Percentiles rank a stretch among this genome's conserved stretches.
phyloP scores from a whole-genome alignment of 176 grass and related monocot species.

The Juncus effusus region DNA sequence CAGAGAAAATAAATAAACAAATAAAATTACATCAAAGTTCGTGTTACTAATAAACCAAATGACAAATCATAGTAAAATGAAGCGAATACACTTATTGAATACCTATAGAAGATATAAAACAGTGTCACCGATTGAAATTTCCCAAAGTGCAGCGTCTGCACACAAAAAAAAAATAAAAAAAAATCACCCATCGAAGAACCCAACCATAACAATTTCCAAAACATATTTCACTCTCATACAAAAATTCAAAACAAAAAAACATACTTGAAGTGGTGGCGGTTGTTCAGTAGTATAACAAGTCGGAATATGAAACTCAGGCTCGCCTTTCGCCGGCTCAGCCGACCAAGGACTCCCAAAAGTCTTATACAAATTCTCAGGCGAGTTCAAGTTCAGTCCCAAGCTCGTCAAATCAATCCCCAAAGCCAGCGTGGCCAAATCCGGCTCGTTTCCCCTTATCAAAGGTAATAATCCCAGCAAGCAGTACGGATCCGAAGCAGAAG shows the following conservation, averaged over 20 bases:
- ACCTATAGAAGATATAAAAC: slow-evolving; percentile 99
- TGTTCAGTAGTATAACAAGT: slow-evolving; percentile 63
- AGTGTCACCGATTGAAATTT: slow-evolving; percentile 56
- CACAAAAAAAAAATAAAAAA: slow-evolving; percentile 34
- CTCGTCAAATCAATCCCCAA: slow-evolving; percentile 89
- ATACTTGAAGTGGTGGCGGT: slow-evolving; percentile 62
- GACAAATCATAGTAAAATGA: slow-evolving; percentile 10
- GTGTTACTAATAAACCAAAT: neutral
- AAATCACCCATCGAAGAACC: slow-evolving; percentile 7
- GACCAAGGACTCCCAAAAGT: slow-evolving; percentile 97
- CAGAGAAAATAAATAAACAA: slow-evolving; percentile 20
- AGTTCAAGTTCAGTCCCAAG: slow-evolving; percentile 86
- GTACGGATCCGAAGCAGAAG: slow-evolving; percentile 55
- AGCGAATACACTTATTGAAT: slow-evolving; percentile 58
- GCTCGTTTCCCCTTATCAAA: slow-evolving; percentile 68
- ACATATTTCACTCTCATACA: neutral
- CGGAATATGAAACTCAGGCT: slow-evolving; percentile 77
- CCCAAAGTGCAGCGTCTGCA: slow-evolving; percentile 68
- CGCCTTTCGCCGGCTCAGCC: slow-evolving; percentile 71
- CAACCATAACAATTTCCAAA: neutral
- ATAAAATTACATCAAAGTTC: slow-evolving; percentile 17
- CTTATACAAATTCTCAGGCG: slow-evolving; percentile 85
- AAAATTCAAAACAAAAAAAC: slow-evolving; percentile 3
- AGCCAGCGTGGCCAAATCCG: slow-evolving; percentile 82
- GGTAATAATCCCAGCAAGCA: slow-evolving; percentile 75